These are phyloP conservation scores for Candida andamanensis DNA, from an alignment of 805 yeast species.

Conservation along the genomic window DNA sequence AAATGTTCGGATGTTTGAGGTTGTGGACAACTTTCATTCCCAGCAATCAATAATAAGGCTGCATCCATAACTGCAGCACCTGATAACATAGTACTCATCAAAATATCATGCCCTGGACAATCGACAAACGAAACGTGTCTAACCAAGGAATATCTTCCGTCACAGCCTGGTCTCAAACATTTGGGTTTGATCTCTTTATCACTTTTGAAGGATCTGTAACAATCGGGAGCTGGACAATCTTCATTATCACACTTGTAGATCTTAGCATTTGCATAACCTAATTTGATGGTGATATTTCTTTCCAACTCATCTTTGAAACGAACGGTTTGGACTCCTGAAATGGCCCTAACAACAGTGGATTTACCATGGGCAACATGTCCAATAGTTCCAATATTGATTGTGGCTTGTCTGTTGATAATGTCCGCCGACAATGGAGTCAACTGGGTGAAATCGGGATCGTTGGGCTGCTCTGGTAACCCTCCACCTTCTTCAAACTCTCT, in stretches of 20 bases:
- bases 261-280: slow-evolving; percentile 98
- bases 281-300: slow-evolving; percentile 96
- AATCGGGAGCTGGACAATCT: slow-evolving; percentile 86
- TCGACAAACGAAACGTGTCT: slow-evolving; percentile 99
- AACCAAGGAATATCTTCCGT: slow-evolving; percentile 81
- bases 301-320: slow-evolving; percentile 98
- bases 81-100: slow-evolving; percentile 99
- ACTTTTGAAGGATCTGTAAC: slow-evolving; percentile 90
- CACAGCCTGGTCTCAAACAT: slow-evolving; percentile 82
- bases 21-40: slow-evolving; percentile 99
- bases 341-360: slow-evolving; percentile 89
- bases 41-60: slow-evolving; percentile 91
- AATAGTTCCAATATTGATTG: slow-evolving; percentile 96
- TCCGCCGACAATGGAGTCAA: slow-evolving; percentile 90
- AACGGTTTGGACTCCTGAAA: slow-evolving; percentile 98
- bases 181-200: slow-evolving; percentile 94
- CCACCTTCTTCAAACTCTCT: slow-evolving; percentile 97
- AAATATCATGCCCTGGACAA: slow-evolving; percentile 99
- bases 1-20: slow-evolving; percentile 99
- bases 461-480: slow-evolving; percentile 96
- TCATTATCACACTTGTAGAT: slow-evolving; percentile 88
- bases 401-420: slow-evolving; percentile 97
- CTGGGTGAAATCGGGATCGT: slow-evolving; percentile 72
- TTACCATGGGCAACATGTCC: slow-evolving; percentile 97
- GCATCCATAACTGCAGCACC: slow-evolving; percentile 99